Conservation (phyloP, 129 eudicot species). For the Escallonia rubra region DNA sequence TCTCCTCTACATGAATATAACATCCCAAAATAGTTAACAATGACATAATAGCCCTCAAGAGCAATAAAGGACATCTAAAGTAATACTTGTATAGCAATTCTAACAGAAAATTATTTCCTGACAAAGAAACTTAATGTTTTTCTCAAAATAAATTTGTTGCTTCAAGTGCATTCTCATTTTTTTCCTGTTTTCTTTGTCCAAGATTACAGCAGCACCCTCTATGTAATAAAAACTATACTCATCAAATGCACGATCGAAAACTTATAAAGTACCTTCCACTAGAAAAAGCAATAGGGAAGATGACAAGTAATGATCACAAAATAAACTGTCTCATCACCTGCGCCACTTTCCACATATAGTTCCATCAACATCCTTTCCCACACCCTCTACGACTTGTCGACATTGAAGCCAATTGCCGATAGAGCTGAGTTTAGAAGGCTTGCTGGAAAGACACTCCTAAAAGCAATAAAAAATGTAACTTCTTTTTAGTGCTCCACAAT, state of each 20-base stretch:
- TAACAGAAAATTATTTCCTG: too few species aligned
- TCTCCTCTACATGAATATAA: too few species aligned
- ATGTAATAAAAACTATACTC: neutral
- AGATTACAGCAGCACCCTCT: neutral
- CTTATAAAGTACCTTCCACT: too few species aligned
- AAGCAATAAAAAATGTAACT: slow-evolving; percentile 5
- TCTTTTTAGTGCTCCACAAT: slow-evolving; percentile 12
- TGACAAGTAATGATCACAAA: neutral
- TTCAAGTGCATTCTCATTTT: too few species aligned
- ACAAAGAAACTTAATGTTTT: too few species aligned
- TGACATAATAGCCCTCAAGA: too few species aligned
- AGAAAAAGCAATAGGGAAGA: neutral
- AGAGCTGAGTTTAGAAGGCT: slow-evolving; percentile 41
- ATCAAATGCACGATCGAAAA: neutral
- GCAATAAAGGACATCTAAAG: too few species aligned
- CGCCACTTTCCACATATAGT: slow-evolving; percentile 93
- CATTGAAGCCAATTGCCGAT: slow-evolving; percentile 94
- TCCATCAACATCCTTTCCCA: slow-evolving; percentile 50
- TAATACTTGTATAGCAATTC: too few species aligned
- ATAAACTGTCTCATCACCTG: slow-evolving; percentile 41
- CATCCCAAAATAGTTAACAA: too few species aligned
- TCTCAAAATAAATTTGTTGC: too few species aligned
- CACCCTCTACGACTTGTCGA: slow-evolving; percentile 37
- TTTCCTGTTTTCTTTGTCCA: neutral
- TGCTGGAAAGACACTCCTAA: slow-evolving; percentile 43